These are phyloP conservation scores for Verticillium dahliae DNA, from an alignment of 2,329 filamentous ascomycete genomes.

Conservation along the genomic window DNA sequence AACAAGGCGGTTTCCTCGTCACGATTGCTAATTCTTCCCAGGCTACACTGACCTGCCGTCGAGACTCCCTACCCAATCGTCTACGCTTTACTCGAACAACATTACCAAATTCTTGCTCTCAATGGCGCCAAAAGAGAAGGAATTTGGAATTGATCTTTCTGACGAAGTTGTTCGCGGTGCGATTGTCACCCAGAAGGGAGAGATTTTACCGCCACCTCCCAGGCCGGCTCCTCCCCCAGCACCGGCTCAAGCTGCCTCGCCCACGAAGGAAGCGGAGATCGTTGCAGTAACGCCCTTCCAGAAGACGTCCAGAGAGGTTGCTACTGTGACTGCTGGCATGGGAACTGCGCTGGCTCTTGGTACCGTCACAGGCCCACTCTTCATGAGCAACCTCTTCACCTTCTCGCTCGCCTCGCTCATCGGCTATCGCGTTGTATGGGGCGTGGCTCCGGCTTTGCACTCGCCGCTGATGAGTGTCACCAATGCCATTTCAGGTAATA, in stretches of 20 bases:
- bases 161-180: slow-evolving; percentile 83
- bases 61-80: slow-evolving; percentile 79
- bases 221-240: slow-evolving; percentile 55
- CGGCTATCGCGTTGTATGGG: slow-evolving; percentile 85
- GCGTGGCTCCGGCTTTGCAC: slow-evolving; percentile 75
- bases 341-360: slow-evolving; percentile 67
- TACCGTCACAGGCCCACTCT: slow-evolving; percentile 73
- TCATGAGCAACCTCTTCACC: slow-evolving; percentile 84
- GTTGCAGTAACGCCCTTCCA: slow-evolving; percentile 77
- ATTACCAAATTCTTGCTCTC: slow-evolving; percentile 84
- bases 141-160: slow-evolving; percentile 71
- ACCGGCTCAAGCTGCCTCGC: slow-evolving; percentile 28
- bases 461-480: slow-evolving; percentile 90
- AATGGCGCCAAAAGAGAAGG: slow-evolving; percentile 69
- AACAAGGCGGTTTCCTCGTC: background rate
- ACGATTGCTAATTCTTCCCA: slow-evolving; percentile 15
- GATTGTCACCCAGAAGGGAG: slow-evolving; percentile 73
- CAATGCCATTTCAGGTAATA: slow-evolving; percentile 75
- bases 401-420: slow-evolving; percentile 80
- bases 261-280: slow-evolving; percentile 45
- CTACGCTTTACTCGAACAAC: slow-evolving; percentile 88
- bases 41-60: slow-evolving; percentile 85
- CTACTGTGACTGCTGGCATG: slow-evolving; percentile 71
- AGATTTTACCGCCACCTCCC: slow-evolving; percentile 69
- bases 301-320: slow-evolving; percentile 69